Percentiles rank a stretch among this genome's conserved stretches.
phyloP scores from a whole-genome alignment of 495 filamentous ascomycete genomes.

The Astrocystis sublimbata region DNA sequence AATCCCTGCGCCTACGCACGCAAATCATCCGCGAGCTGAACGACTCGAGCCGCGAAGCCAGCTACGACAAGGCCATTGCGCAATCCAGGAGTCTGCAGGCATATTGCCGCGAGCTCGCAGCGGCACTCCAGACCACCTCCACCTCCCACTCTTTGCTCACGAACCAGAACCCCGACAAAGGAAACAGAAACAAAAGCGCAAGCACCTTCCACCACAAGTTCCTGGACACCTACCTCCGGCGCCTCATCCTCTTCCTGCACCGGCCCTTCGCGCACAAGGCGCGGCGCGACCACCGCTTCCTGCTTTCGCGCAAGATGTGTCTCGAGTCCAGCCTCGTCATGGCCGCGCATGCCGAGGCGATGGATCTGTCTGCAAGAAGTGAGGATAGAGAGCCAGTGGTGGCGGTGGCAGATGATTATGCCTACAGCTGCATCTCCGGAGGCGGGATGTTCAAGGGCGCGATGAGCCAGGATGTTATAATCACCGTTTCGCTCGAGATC shows the following conservation, averaged over 20 bases:
- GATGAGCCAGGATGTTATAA: slow-evolving; percentile 12
- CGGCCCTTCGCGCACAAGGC: slow-evolving; percentile 10
- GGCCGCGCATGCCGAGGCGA: background rate
- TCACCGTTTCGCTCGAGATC: background rate
- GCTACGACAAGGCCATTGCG: background rate
- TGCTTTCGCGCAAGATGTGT: background rate
- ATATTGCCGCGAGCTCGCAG: slow-evolving; percentile 4
- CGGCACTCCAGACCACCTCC: background rate
- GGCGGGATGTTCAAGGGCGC: slow-evolving; percentile 16
- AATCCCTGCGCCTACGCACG: slow-evolving; percentile 8
- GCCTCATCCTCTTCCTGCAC: slow-evolving; percentile 11
- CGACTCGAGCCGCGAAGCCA: background rate
- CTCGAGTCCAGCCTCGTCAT: slow-evolving; percentile 10
- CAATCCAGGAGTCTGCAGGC: background rate
- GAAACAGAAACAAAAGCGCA: too few species aligned
- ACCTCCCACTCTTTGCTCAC: too few species aligned
- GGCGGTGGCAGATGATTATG: background rate
- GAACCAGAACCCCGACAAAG: too few species aligned
- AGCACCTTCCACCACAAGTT: slow-evolving; percentile 11
- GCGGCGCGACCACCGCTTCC: slow-evolving; percentile 4
- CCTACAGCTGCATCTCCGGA: slow-evolving; percentile 6
- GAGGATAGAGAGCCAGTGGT: too few species aligned
- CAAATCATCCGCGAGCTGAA: slow-evolving; percentile 2
- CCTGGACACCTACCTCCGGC: slow-evolving; percentile 13
- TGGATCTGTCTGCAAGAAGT: too few species aligned